Evolutionary conservation across 1,284 basidiomycete genomes (phyloP), one percentile per base, ranked within the genome.

Genomic region (Schizophyllum commune): DNA sequence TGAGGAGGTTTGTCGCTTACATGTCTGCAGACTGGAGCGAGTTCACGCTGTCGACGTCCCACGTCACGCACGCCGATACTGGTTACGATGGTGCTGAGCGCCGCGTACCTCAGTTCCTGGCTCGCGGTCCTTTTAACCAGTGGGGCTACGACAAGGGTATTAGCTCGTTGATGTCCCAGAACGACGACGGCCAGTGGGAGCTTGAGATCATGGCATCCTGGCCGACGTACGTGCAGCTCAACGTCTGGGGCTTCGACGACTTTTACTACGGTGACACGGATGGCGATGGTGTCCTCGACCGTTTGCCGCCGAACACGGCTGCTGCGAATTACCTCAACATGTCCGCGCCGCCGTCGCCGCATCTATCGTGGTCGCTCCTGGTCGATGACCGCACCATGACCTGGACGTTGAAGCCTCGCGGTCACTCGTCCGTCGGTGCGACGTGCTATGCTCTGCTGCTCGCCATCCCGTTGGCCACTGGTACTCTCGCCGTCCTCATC

Each of bases 251-350:
- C 58, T 94, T 85, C 70, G 91, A 95, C 71, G 85, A 94, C 68
- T 95, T 85, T 76, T 96, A 89, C 75, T 96, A 95, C 68, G 94
- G 94, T 61, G 94, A 96, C 68, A 78, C 84, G 20, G 93, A 96
- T 68, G 85, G 80, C 15, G 94, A 96, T 67, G 92, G 92, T 63
- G 77, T 94, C 59, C 79, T 96, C 68, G 94, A 96, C 70, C 91
- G 94, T 62, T 82, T 96, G 8, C 91, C 94, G 9, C 92, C 93
- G 27, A 95, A 95, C 74, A 86, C 89, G 6, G 85, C 82, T 39
- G 86, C 91, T 1, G 83, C 91, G 19, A 95, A 95, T 74, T 95
- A 86, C 73, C 76, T 96, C 65, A 96, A 96, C 77, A 86, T 96
- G 76, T 92, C 93, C 54, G 89, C 89, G 2, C 90, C 89, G 21